Evolutionary conservation across 345 rosid species (phyloP).

Genomic region (Clarkia xantiana): DNA sequence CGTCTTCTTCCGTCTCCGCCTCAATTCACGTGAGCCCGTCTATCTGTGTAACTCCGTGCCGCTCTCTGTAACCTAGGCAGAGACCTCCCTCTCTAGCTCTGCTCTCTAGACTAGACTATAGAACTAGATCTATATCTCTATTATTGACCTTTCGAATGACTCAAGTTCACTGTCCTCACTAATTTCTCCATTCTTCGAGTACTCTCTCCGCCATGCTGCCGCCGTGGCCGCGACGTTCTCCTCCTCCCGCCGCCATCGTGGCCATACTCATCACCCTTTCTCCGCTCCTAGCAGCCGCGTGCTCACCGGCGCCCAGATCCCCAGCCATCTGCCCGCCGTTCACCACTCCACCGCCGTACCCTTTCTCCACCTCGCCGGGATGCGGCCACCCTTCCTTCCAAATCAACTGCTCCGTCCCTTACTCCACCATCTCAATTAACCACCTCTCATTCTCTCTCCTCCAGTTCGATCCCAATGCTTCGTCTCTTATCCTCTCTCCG

Average conservation of each 20-base stretch:
- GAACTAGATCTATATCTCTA: constrained; percentile 1
- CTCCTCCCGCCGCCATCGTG: not conserved
- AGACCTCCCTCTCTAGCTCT: not conserved
- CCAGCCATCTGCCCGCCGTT: constrained; percentile 59
- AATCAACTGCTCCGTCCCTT: constrained; percentile 51
- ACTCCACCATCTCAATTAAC: constrained; percentile 49
- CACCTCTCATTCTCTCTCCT: constrained; percentile 46
- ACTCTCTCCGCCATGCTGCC: constrained; percentile 6
- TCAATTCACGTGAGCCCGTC: constrained; percentile 10
- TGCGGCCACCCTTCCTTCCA: constrained; percentile 77
- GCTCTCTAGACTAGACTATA: constrained; percentile 4
- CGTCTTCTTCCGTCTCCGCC: not conserved
- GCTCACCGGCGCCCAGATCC: constrained; percentile 6
- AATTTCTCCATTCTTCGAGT: not conserved
- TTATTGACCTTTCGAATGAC: not conserved
- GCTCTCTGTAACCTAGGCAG: constrained; percentile 19
- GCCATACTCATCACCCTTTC: not conserved
- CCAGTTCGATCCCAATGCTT: constrained; percentile 29
- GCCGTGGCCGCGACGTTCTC: not conserved
- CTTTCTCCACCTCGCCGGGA: constrained; percentile 60
- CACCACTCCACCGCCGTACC: constrained; percentile 42
- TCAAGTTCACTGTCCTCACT: not conserved
- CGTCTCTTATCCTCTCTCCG: constrained; percentile 40
- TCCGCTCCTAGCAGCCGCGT: not conserved
- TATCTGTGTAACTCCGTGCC: constrained; percentile 23